Conservation (phyloP, 108 stramenopile genomes). For the Cyclostephanos tholiformis region DNA sequence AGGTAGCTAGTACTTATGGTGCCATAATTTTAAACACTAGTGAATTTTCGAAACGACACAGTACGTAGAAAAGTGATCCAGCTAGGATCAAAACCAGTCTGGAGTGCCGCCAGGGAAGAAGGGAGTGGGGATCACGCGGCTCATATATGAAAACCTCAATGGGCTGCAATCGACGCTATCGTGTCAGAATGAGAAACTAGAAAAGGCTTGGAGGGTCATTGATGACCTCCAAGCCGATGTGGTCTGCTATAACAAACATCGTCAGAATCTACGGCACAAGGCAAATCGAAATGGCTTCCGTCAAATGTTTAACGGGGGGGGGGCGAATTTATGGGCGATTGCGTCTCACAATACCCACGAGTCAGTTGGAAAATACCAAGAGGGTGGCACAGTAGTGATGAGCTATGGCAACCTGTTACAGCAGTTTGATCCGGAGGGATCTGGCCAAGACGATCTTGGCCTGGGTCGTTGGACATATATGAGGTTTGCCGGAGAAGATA, state of each 20-base stretch:
- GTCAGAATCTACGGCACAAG: constrained; percentile 10
- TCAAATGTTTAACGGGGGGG: constrained; percentile 21
- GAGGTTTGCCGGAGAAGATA: constrained; percentile 7
- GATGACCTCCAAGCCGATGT: constrained; percentile 15
- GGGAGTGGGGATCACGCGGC: constrained; percentile 2
- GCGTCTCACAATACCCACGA: constrained; percentile 15
- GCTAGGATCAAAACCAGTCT: too few relatives aligned
- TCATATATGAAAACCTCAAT: constrained; percentile 6
- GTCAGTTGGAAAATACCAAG: constrained; percentile 9
- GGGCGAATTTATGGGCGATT: neutral
- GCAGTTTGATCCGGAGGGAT: constrained; percentile 1
- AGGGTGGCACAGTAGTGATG: constrained; percentile 22
- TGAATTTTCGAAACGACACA: too few relatives aligned
- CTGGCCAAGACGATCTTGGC: constrained; percentile 2
- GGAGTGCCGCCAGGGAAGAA: neutral
- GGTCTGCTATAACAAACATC: constrained; percentile 6
- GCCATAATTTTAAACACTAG: too few relatives aligned
- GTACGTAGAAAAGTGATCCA: too few relatives aligned
- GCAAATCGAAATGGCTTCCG: constrained; percentile 5
- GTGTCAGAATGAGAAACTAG: neutral
- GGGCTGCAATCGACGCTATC: neutral
- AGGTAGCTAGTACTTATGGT: too few relatives aligned
- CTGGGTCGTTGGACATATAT: constrained; percentile 15
- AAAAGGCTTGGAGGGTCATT: neutral
- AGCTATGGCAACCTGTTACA: neutral